Conservation (phyloP, 1,139 yeast species). For the Meyerozyma carpophila region DNA sequence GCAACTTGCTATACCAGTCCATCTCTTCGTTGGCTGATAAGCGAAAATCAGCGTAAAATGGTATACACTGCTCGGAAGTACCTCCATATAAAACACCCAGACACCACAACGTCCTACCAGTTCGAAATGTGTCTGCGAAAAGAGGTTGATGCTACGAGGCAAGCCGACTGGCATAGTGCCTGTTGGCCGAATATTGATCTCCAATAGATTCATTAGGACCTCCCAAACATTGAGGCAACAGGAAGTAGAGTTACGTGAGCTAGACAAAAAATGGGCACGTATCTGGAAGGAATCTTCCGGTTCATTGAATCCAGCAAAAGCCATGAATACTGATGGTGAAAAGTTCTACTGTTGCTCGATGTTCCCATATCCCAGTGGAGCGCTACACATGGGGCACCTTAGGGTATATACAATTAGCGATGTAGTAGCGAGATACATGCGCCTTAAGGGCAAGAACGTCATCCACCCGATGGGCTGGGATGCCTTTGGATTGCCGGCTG, state of each 20-base stretch:
- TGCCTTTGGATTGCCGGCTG: conserved; percentile 97
- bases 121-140: background rate
- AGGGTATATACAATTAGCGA: conserved; percentile 91
- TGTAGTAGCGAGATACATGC: conserved; percentile 68
- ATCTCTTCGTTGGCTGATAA: conserved; percentile 34
- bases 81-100: background rate
- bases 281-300: conserved; percentile 41
- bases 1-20: conserved; percentile 41
- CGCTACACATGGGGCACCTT: conserved; percentile 87
- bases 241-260: conserved; percentile 12
- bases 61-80: background rate
- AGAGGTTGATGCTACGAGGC: background rate
- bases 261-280: conserved; percentile 49
- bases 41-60: conserved; percentile 5
- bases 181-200: background rate
- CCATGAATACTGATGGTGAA: conserved; percentile 16
- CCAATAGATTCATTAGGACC: background rate
- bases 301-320: conserved; percentile 41
- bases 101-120: background rate
- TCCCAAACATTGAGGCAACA: background rate
- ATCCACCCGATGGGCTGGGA: conserved; percentile 99
- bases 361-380: conserved; percentile 97
- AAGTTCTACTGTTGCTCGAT: conserved; percentile 70
- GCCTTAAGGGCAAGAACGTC: conserved; percentile 72
- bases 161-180: background rate